Conservation (phyloP, 257 asterid species). For the Scutellaria baicalensis region DNA sequence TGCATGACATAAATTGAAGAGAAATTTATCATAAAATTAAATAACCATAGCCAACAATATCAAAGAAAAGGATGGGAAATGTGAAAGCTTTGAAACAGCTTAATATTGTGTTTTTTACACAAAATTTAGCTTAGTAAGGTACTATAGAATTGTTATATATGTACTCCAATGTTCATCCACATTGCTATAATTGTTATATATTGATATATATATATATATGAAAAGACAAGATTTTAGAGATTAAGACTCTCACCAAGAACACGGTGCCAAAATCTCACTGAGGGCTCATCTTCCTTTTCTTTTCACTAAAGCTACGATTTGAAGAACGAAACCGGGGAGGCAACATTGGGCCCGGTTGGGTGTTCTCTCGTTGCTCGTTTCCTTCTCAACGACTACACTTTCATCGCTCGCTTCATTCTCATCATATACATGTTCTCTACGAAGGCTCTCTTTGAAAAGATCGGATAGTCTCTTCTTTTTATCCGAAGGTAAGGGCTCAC, state of each 20-base stretch:
- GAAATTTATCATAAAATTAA: too few species aligned
- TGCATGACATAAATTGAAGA: too few species aligned
- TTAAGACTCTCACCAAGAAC: conserved; percentile 15
- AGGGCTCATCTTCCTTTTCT: conserved; percentile 38
- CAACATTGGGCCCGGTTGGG: conserved; percentile 47
- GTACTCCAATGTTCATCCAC: conserved; percentile 20
- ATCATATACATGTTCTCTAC: conserved; percentile 14
- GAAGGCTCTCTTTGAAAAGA: conserved; percentile 51
- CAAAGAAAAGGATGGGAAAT: neutral
- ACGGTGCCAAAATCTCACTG: conserved; percentile 15
- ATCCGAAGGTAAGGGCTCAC: conserved; percentile 33
- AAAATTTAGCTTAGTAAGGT: conserved; percentile 10
- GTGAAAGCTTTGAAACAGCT: conserved; percentile 1
- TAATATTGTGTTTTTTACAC: neutral
- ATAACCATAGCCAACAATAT: neutral
- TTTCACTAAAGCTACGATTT: conserved; percentile 42
- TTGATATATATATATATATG: neutral
- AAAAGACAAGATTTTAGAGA: neutral
- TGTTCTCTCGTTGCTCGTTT: conserved; percentile 22
- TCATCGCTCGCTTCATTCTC: conserved; percentile 9
- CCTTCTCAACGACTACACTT: conserved; percentile 12
- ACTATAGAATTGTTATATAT: conserved; percentile 7
- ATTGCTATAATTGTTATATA: neutral
- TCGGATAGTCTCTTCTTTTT: conserved; percentile 57
- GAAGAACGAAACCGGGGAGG: conserved; percentile 51